Evolutionary conservation across 2,329 filamentous ascomycete species (phyloP).

Genomic region (Endoconidiophora laricicola): DNA sequence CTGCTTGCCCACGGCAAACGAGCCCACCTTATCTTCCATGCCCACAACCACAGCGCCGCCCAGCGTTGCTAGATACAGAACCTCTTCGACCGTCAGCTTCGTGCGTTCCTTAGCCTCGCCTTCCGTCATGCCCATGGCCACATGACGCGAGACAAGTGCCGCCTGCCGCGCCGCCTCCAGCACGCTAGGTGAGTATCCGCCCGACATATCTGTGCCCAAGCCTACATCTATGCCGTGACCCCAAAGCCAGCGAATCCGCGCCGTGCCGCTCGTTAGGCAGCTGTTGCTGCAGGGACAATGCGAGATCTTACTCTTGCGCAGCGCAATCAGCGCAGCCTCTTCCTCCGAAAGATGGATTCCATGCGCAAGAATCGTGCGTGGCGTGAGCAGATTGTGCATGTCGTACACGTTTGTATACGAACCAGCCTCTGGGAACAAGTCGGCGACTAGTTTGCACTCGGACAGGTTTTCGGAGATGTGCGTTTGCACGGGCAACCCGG

Average conservation of each 20-base stretch:
- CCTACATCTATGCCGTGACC: constrained; percentile 63
- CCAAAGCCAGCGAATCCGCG: constrained; percentile 57
- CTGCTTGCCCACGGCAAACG: constrained; percentile 71
- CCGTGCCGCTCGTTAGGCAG: constrained; percentile 62
- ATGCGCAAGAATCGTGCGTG: constrained; percentile 69
- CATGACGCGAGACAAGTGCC: constrained; percentile 56
- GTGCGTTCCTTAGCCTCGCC: constrained; percentile 27
- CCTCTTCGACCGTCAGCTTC: constrained; percentile 73
- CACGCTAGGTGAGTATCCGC: constrained; percentile 68
- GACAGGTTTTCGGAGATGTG: constrained; percentile 71
- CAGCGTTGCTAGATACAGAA: constrained; percentile 69
- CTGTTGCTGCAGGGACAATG: constrained; percentile 85
- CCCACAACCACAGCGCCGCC: constrained; percentile 75
- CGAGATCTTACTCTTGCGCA: constrained; percentile 47
- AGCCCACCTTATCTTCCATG: constrained; percentile 53
- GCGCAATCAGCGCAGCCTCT: constrained; percentile 49
- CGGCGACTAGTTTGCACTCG: constrained; percentile 55
- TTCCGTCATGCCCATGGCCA: constrained; percentile 35
- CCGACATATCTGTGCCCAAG: constrained; percentile 78
- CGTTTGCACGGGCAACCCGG: constrained; percentile 60
- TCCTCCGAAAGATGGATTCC: constrained; percentile 55
- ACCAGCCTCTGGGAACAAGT: constrained; percentile 46
- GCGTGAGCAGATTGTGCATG: constrained; percentile 46
- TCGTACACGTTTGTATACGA: constrained; percentile 74
- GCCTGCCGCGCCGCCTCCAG: constrained; percentile 74